A percentile compares a stretch with the other conserved stretches of the same genome.
Conservation (phyloP, 2,329 filamentous ascomycete genomes). For the Macrophomina phaseolina region DNA sequence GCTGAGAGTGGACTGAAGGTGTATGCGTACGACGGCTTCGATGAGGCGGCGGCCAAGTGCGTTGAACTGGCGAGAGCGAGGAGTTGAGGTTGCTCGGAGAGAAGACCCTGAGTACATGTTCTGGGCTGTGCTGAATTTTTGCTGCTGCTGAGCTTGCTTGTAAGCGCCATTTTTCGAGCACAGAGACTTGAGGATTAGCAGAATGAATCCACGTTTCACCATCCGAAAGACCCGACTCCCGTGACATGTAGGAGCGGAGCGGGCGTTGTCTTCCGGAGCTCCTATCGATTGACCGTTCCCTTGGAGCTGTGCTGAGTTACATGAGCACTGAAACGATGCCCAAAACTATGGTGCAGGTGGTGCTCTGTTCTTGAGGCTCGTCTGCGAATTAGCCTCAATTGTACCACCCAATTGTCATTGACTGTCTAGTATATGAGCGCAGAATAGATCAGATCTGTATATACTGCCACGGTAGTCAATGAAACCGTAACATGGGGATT, state of each 20-base stretch:
- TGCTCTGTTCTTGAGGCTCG: not conserved
- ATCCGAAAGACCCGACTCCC: not conserved
- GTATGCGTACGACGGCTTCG: constrained; percentile 75
- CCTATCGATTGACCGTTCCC: not conserved
- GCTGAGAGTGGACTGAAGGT: constrained; percentile 70
- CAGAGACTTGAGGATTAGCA: not conserved
- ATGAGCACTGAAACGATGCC: not conserved
- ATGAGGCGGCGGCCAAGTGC: constrained; percentile 72
- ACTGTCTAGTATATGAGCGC: constrained; percentile 5
- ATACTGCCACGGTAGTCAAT: constrained; percentile 14
- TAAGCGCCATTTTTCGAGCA: not conserved
- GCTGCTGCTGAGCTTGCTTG: not conserved
- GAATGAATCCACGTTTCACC: not conserved
- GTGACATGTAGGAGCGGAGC: not conserved
- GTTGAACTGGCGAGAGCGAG: constrained; percentile 59
- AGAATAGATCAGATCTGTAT: not conserved
- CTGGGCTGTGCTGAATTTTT: not conserved
- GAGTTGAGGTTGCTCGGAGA: not conserved
- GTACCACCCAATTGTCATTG: constrained; percentile 2
- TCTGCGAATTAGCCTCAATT: not conserved
- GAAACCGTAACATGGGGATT: not conserved
- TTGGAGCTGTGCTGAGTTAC: not conserved
- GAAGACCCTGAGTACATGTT: not conserved
- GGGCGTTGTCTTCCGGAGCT: not conserved
- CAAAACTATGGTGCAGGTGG: constrained; percentile 10